A percentile compares a stretch with the other conserved stretches of the same genome.
phyloP scores from a whole-genome alignment of 2,329 filamentous ascomycete species.

The Calonectria crousiana region DNA sequence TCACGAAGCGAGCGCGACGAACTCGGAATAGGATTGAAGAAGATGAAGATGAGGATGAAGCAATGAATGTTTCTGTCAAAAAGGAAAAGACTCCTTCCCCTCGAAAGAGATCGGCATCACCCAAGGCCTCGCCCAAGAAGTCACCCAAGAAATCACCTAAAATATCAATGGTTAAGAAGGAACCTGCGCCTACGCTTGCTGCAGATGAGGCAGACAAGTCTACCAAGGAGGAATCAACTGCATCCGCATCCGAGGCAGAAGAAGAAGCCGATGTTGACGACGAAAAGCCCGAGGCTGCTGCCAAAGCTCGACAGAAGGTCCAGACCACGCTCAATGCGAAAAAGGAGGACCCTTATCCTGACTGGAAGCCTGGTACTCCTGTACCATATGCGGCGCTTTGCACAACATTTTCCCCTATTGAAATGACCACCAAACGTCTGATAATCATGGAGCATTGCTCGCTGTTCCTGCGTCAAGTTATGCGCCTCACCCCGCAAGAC shows the following conservation, averaged over 20 bases:
- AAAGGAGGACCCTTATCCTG: constrained; percentile 86
- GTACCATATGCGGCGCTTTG: constrained; percentile 96
- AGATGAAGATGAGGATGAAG: constrained; percentile 64
- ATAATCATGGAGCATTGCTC: constrained; percentile 91
- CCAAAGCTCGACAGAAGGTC: constrained; percentile 83
- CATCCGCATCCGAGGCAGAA: constrained; percentile 55
- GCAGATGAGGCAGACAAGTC: constrained; percentile 40
- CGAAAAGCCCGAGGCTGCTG: constrained; percentile 77
- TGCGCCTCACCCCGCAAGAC: constrained; percentile 89
- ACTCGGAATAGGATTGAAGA: constrained; percentile 62
- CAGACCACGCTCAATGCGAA: constrained; percentile 79
- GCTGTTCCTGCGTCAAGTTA: constrained; percentile 92
- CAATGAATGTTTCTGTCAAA: constrained; percentile 51
- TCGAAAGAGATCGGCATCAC: neutral
- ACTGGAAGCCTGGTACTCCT: constrained; percentile 90
- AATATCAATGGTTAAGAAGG: constrained; percentile 33
- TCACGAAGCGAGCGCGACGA: constrained; percentile 68
- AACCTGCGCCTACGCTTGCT: constrained; percentile 21
- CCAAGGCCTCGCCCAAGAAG: constrained; percentile 13
- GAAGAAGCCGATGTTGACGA: constrained; percentile 63
- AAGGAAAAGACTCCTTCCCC: constrained; percentile 8
- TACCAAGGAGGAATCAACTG: constrained; percentile 45
- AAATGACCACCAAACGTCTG: constrained; percentile 93
- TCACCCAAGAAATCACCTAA: constrained; percentile 39
- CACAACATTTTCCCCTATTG: constrained; percentile 92